Evolutionary conservation across 495 filamentous ascomycete genomes (phyloP).

Genomic region (Tuber borchii): DNA sequence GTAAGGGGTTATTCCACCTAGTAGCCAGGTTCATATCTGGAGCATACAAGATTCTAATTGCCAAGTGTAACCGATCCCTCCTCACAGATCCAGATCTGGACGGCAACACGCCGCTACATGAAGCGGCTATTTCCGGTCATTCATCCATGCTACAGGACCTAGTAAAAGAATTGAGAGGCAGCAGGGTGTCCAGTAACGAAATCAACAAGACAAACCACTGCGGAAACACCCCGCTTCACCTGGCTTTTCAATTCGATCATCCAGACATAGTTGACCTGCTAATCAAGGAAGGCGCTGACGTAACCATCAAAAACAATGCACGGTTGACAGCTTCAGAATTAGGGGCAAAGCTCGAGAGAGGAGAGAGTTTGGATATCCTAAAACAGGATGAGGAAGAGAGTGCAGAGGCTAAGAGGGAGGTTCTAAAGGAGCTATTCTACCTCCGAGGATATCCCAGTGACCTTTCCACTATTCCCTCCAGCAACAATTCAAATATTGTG

Average conservation of each 20-base stretch:
- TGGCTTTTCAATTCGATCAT: background rate
- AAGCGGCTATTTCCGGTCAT: no score
- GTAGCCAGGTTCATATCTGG: no score
- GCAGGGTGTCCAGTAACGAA: background rate
- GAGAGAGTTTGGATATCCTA: slow-evolving; percentile 52
- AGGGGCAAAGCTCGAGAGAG: slow-evolving; percentile 65
- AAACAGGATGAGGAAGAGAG: background rate
- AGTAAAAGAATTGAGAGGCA: background rate
- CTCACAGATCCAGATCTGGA: no score
- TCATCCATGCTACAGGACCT: no score
- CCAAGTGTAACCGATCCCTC: no score
- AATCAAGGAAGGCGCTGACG: background rate
- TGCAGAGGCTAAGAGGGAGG: slow-evolving; percentile 62
- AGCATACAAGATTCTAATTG: no score
- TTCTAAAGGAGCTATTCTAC: slow-evolving; percentile 42
- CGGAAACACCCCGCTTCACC: background rate
- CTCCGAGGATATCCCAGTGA: no score
- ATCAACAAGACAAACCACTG: background rate
- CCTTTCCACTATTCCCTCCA: no score
- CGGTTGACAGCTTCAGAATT: slow-evolving; percentile 47
- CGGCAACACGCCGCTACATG: no score
- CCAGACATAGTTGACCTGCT: background rate
- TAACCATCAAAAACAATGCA: background rate
- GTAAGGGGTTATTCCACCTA: no score
- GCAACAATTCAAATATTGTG: no score